Evolutionary conservation across 2,329 filamentous ascomycete species (phyloP).

Genomic region (Botryosphaeria dothidea): DNA sequence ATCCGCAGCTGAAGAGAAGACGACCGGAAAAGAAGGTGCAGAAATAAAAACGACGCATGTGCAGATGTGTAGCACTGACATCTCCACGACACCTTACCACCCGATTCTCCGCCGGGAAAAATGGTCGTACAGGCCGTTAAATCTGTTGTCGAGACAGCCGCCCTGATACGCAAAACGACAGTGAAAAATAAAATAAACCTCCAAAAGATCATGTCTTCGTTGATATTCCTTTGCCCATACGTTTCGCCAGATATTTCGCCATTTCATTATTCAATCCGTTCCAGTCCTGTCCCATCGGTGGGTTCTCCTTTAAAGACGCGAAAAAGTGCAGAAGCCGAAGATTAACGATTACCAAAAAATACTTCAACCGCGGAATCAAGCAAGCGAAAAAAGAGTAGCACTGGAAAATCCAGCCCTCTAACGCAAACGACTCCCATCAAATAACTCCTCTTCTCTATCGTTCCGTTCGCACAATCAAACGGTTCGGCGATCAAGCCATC

Average conservation of each 20-base stretch:
- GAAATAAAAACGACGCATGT: neutral
- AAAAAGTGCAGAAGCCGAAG: neutral
- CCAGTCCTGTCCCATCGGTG: neutral
- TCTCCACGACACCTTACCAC: neutral
- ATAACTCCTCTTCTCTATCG: conserved; percentile 4
- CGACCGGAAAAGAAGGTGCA: neutral
- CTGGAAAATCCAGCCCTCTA: neutral
- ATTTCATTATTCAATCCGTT: neutral
- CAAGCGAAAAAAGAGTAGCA: neutral
- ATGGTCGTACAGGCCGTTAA: conserved; percentile 7
- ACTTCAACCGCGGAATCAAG: neutral
- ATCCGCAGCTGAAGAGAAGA: neutral
- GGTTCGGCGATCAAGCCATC: neutral
- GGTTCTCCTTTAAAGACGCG: neutral
- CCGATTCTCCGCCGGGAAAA: neutral
- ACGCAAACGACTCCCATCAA: neutral
- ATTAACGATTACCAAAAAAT: neutral
- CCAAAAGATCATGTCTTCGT: neutral
- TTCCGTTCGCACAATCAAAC: neutral
- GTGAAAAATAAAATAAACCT: neutral
- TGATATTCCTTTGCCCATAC: neutral
- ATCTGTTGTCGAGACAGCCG: conserved; percentile 6
- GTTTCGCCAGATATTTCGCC: neutral
- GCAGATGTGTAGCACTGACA: neutral
- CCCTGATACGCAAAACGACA: neutral